Evolutionary conservation across 768 basidiomycete genomes (phyloP).

Genomic region (Dentipellis sp.): DNA sequence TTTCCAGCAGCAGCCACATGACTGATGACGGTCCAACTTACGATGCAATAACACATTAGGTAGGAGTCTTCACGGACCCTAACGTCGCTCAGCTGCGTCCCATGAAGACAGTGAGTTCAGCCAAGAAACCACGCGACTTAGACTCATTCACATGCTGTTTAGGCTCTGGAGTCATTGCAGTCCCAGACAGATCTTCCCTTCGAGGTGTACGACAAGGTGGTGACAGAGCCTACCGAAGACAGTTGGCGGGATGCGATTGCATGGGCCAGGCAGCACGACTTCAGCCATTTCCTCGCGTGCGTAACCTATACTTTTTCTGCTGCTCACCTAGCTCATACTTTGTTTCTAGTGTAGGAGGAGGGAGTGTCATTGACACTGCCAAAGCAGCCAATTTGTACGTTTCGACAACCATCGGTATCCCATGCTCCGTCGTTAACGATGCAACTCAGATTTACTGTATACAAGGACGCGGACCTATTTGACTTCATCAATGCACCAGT

Average conservation of each 20-base stretch:
- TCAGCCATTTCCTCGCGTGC: conserved; percentile 89
- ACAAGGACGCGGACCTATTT: conserved; percentile 86
- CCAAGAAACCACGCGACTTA: not conserved
- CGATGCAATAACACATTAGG: conserved; percentile 33
- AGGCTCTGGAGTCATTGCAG: conserved; percentile 79
- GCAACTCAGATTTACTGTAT: conserved; percentile 65
- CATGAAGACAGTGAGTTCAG: conserved; percentile 61
- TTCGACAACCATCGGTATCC: not conserved
- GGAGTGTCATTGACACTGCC: conserved; percentile 91
- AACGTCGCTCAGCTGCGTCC: conserved; percentile 74
- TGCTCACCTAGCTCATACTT: not conserved
- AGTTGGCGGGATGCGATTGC: conserved; percentile 84
- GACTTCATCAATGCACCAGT: conserved; percentile 97
- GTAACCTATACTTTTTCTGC: conserved; percentile 17
- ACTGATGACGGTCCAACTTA: conserved; percentile 1
- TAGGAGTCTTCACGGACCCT: conserved; percentile 90
- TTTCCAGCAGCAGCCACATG: not conserved
- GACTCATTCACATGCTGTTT: conserved; percentile 3
- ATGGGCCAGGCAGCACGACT: conserved; percentile 80
- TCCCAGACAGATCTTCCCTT: conserved; percentile 68
- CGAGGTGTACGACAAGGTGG: conserved; percentile 72
- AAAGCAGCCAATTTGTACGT: conserved; percentile 86
- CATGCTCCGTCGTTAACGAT: not conserved
- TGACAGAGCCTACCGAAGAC: conserved; percentile 87
- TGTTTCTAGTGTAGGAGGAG: conserved; percentile 71